Percentiles rank a stretch among this genome's conserved stretches.
Evolutionary conservation across 2,329 filamentous ascomycete genomes (phyloP).

Genomic region (Sphaerostilbella broomeana): DNA sequence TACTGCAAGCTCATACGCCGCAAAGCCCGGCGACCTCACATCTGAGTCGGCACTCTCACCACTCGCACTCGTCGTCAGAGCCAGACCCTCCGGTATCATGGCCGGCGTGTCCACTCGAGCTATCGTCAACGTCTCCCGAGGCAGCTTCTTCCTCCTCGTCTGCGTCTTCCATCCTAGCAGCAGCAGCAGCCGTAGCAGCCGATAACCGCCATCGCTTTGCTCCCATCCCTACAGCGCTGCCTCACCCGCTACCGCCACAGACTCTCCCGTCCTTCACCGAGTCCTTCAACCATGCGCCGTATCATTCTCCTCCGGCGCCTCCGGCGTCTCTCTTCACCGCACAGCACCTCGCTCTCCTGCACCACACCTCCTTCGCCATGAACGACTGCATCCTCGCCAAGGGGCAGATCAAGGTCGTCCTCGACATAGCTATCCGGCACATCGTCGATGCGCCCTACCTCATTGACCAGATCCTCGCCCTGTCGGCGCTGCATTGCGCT

Average conservation of each 20-base stretch:
- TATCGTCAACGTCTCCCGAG: constrained; percentile 5
- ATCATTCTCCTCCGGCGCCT: constrained; percentile 15
- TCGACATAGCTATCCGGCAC: constrained; percentile 28
- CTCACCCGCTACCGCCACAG: constrained; percentile 13
- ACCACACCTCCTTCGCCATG: constrained; percentile 27
- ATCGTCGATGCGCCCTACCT: constrained; percentile 35
- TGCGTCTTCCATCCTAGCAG: constrained; percentile 4
- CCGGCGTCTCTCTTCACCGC: constrained; percentile 26
- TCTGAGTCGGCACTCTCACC: constrained; percentile 9
- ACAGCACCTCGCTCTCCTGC: constrained; percentile 34
- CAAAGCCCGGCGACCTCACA: constrained; percentile 10
- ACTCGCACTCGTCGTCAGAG: constrained; percentile 9
- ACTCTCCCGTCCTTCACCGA: constrained; percentile 14
- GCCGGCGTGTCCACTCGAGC: constrained; percentile 1
- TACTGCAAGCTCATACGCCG: no score
- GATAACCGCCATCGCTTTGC: constrained; percentile 6
- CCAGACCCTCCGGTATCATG: constrained; percentile 9
- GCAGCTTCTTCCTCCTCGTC: no score
- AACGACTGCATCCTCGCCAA: constrained; percentile 17
- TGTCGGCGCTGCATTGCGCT: constrained; percentile 36
- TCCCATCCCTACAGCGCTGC: constrained; percentile 2
- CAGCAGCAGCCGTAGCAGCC: no score
- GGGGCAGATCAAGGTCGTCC: constrained; percentile 19
- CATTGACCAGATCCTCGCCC: constrained; percentile 40
- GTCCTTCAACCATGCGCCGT: constrained; percentile 14